Conservation (phyloP, 208 protist genomes). For the Herpetomonas tarakana region DNA sequence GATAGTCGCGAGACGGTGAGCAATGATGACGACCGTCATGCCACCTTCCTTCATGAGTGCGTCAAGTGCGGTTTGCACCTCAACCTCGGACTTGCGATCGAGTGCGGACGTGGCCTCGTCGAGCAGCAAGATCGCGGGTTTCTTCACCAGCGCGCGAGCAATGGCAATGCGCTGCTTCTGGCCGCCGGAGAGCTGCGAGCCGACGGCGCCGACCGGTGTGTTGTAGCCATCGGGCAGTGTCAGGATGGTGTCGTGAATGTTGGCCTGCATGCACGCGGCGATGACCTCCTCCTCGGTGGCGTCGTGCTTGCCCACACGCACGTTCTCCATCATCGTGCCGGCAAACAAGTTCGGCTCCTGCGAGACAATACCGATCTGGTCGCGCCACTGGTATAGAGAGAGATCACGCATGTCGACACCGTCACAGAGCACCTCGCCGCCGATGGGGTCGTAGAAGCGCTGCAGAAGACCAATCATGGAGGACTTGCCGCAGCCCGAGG, state of each 20-base stretch:
- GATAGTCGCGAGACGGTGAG: slow-evolving; percentile 87
- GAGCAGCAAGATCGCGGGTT: slow-evolving; percentile 77
- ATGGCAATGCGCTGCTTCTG: slow-evolving; percentile 92
- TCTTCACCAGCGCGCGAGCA: slow-evolving; percentile 73
- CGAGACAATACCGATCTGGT: slow-evolving; percentile 80
- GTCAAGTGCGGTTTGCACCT: slow-evolving; percentile 77
- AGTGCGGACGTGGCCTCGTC: slow-evolving; percentile 92
- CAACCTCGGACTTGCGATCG: slow-evolving; percentile 83
- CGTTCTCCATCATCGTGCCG: slow-evolving; percentile 66
- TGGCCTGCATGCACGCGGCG: slow-evolving; percentile 55
- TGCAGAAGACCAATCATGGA: slow-evolving; percentile 80
- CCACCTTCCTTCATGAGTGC: slow-evolving; percentile 51
- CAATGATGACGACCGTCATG: slow-evolving; percentile 85
- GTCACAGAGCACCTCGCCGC: slow-evolving; percentile 53
- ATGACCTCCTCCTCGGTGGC: slow-evolving; percentile 72
- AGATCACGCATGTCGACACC: slow-evolving; percentile 55
- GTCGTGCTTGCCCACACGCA: slow-evolving; percentile 50
- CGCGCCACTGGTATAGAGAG: slow-evolving; percentile 45
- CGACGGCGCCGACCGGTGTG: slow-evolving; percentile 77
- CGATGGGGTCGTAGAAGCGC: slow-evolving; percentile 79
- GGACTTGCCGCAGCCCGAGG: slow-evolving; percentile 80
- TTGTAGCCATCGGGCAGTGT: slow-evolving; percentile 79
- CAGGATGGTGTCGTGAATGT: slow-evolving; percentile 86
- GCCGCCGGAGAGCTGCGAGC: slow-evolving; percentile 81
- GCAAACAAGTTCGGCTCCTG: slow-evolving; percentile 85